Evolutionary conservation across 768 basidiomycete genomes (phyloP), one percentile per base, ranked within the genome.

Genomic region (Amanita exitialis): DNA sequence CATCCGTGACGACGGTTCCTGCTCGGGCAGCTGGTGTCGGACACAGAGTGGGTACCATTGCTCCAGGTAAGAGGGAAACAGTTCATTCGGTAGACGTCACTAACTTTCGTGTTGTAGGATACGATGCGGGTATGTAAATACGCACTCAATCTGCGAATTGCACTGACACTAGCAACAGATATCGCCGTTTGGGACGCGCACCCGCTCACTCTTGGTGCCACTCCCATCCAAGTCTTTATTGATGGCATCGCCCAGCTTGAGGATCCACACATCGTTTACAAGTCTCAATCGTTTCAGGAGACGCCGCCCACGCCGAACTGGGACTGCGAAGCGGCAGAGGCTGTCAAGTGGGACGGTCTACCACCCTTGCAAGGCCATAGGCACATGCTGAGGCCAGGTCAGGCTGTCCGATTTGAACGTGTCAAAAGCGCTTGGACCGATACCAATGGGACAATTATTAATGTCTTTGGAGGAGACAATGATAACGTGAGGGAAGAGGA

Each of bases 181-280:
- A 54, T 78, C 28, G 76, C 75, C 30, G 60, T 80, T 12, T 87
- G 85, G 84, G 83, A 87, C 53, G 78, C 78, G 3, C 88, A 91
- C 62, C 91, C 90, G 0, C 72, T 94, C 21, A 60, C 77, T 0
- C 70, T 92, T 3, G 90, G 89, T 18, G 83, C 90, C 0, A 90
- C 88, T 1, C 90, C 91, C 0, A 64, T 69, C 3, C 89, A 92
- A 58, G 88, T 90, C 0, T 90, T 76, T 63, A 82, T 92, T 49
- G 91, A 94, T 56, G 90, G 90, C 9, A 84, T 92, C 51, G 62
- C 80, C 0, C 91, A 93, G 62, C 60, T 72, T 15, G 47, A 58
- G 4, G 21, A 60, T 2, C 68, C 80, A 0, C 53, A 66, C 34
- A 53, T 63, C 1, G 47, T 68, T 1, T 47, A 54, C 4, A 87